Evolutionary conservation across 202 grass and related monocot species (phyloP), one percentile per base, ranked within the genome.

Genomic region (Sporobolus alterniflorus): DNA sequence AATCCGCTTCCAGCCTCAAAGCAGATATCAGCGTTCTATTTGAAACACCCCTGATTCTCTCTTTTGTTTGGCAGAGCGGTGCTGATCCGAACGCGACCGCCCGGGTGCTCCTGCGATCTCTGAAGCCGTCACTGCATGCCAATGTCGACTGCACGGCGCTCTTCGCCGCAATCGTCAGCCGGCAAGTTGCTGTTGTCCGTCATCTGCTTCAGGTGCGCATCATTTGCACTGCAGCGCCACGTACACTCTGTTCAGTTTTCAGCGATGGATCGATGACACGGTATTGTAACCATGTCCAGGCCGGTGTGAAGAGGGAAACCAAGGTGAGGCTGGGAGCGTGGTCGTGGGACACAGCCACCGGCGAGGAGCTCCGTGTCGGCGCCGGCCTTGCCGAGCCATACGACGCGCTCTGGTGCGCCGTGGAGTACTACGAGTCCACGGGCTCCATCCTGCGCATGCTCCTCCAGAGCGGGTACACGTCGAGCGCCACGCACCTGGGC

Each of bases 281-380:
- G 18, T 67, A 5, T n/a, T 36, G 8, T 22, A 0, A 29, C 28
- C 51, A n/a, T 82, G 44, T 67, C 25, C 72, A 97, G 96, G 81
- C 75, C 77, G 85, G 89, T 15, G 89, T 96, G n/a, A 92, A 74
- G 82, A 91, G 70, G 78, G 96, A 99, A 56, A 85, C 57, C 10
- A 99, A 88, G 83, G 93, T 91, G 55, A 80, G 96, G 60, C 76
- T 99, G 2, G 96, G 96, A 0, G 96, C 96, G 0, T 99, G 96
- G 96, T 96, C 96, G 17, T 99, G 96, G 96, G 96, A 99, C 85
- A 67, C 77, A 21, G 71, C 74, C 43, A 99, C 93, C 26, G 93
- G 89, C 26, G 96, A 99, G 71, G 96, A 99, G 75, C 75, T 99
- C 44, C 96, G 96, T 39, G 96, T 96, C 8, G 96, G 96, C 55